Conservation (phyloP, 2,329 filamentous ascomycete species). For the Calonectria pseudoreteaudii region DNA sequence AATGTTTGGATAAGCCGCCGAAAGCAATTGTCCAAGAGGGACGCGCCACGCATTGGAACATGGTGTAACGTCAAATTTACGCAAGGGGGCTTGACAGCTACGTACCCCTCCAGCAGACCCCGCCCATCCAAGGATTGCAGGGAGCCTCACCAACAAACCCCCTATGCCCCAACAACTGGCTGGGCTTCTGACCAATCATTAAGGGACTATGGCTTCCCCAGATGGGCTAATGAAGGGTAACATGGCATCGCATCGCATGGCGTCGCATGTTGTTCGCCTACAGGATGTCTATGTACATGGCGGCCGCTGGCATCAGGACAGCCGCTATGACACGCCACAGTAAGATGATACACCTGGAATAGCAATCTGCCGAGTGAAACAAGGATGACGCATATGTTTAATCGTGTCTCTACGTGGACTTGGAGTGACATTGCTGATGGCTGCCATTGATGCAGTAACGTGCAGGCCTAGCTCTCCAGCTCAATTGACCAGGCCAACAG, state of each 20-base stretch:
- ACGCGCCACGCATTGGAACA: slow-evolving; percentile 20
- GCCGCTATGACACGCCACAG: slow-evolving; percentile 34
- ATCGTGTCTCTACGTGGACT: not conserved
- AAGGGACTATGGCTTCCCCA: not conserved
- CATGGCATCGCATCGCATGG: slow-evolving; percentile 4
- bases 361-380: slow-evolving; percentile 29
- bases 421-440: not conserved
- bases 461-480: not conserved
- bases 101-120: slow-evolving; percentile 13
- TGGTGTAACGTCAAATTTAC: slow-evolving; percentile 5
- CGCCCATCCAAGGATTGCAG: slow-evolving; percentile 17
- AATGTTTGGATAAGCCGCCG: not conserved
- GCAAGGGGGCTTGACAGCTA: slow-evolving; percentile 1
- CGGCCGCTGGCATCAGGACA: not conserved
- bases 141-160: slow-evolving; percentile 26
- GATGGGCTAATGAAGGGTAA: slow-evolving; percentile 4
- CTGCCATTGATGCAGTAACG: slow-evolving; percentile 1
- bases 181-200: slow-evolving; percentile 4
- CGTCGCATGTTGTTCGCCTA: slow-evolving; percentile 11
- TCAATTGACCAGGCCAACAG: not conserved
- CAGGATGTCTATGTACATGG: not conserved
- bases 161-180: slow-evolving; percentile 27
- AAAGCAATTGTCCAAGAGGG: slow-evolving; percentile 10
- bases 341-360: slow-evolving; percentile 16
- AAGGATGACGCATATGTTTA: slow-evolving; percentile 32